Evolutionary conservation across 2,329 filamentous ascomycete genomes (phyloP).

Genomic region (Fusarium marasasianum): DNA sequence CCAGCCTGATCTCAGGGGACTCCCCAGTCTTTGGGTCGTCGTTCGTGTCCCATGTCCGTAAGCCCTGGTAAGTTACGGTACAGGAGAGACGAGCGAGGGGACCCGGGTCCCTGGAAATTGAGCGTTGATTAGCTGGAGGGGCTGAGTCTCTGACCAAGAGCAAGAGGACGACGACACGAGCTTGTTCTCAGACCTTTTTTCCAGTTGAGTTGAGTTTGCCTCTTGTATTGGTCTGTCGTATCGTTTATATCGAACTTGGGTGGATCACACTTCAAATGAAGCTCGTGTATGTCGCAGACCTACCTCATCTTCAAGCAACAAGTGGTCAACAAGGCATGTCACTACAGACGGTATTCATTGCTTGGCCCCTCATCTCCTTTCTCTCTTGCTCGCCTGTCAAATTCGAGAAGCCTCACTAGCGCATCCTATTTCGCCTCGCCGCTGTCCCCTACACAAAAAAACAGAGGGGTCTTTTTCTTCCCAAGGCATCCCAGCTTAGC

Average conservation of each 20-base stretch:
- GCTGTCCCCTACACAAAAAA: slow-evolving; percentile 4
- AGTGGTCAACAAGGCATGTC: slow-evolving; percentile 12
- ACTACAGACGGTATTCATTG: not conserved
- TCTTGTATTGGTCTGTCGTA: not conserved
- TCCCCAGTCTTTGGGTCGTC: slow-evolving; percentile 33
- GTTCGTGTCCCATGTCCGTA: slow-evolving; percentile 23
- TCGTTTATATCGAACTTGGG: not conserved
- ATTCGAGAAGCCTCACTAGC: slow-evolving; percentile 28
- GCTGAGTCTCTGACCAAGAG: not conserved
- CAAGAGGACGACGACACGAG: not conserved
- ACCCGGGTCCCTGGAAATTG: slow-evolving; percentile 41
- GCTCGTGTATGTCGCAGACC: slow-evolving; percentile 10
- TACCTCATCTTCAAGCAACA: not conserved
- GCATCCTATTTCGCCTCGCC: slow-evolving; percentile 20
- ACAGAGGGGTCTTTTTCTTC: not conserved
- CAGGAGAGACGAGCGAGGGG: not conserved
- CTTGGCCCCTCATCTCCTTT: slow-evolving; percentile 19
- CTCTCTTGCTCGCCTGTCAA: slow-evolving; percentile 8
- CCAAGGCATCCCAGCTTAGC: slow-evolving; percentile 30
- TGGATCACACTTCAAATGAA: slow-evolving; percentile 14
- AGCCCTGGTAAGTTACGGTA: slow-evolving; percentile 4
- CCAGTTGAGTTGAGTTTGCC: not conserved
- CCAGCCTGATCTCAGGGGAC: slow-evolving; percentile 34
- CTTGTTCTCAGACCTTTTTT: slow-evolving; percentile 4
- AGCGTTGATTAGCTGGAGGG: slow-evolving; percentile 26